Evolutionary conservation across 257 asterid species (phyloP).

Genomic region (Solanum chilense): DNA sequence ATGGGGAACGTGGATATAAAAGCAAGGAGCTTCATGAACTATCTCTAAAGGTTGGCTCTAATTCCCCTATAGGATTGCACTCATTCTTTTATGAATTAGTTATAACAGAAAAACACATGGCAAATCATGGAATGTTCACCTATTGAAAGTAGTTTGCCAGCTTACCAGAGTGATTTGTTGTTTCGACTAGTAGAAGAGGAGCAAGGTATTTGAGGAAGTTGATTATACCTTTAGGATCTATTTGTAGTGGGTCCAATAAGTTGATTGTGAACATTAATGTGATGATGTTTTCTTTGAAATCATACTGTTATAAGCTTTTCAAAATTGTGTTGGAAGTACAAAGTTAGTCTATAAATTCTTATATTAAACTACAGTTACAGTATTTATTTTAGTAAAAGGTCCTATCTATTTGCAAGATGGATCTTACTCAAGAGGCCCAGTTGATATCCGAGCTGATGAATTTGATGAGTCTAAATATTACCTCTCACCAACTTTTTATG

Average conservation of each 20-base stretch:
- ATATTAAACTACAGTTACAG: neutral
- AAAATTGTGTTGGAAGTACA: neutral
- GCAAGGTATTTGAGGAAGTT: neutral
- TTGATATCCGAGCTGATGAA: slow-evolving; percentile 71
- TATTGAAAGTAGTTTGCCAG: neutral
- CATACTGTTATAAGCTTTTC: neutral
- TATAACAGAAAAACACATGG: neutral
- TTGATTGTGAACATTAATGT: neutral
- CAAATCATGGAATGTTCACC: neutral
- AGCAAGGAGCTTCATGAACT: neutral
- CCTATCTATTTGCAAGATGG: slow-evolving; percentile 68
- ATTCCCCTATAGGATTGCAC: neutral
- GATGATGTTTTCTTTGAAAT: neutral
- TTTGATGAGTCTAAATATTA: slow-evolving; percentile 50
- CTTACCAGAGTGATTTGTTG: neutral
- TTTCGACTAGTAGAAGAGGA: neutral
- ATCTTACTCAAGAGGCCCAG: slow-evolving; percentile 94
- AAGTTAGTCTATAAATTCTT: neutral
- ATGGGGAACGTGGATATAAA: neutral
- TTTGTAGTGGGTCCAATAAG: neutral
- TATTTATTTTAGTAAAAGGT: neutral
- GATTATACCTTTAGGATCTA: neutral
- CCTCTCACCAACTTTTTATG: slow-evolving; percentile 76
- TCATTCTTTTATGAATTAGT: neutral
- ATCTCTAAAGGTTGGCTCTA: neutral